Evolutionary conservation across 2,329 filamentous ascomycete species (phyloP).

Genomic region (Colletotrichum acutatum): DNA sequence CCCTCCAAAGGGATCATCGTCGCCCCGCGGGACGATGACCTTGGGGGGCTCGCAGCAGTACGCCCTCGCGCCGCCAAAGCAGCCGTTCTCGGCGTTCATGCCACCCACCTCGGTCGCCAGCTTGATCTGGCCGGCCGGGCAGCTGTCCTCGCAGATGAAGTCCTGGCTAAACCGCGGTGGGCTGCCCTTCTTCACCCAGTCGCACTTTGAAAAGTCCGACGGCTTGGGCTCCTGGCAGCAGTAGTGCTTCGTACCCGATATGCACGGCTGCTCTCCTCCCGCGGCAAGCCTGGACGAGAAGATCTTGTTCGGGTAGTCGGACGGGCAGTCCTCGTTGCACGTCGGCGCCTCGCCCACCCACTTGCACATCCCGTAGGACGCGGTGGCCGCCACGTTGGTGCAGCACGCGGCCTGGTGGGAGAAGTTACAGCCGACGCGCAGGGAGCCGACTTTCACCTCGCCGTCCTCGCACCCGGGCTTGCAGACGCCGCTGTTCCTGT

Average conservation of each 20-base stretch:
- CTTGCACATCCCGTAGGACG: not conserved
- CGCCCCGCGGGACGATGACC: not conserved
- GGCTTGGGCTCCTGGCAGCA: too few relatives aligned
- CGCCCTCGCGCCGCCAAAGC: not conserved
- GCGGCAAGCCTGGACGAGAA: too few relatives aligned
- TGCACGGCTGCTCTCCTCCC: too few relatives aligned
- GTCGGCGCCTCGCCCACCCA: not conserved
- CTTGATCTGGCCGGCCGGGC: not conserved
- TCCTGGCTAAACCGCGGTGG: not conserved
- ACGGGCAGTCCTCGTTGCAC: too few relatives aligned
- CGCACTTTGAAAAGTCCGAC: too few relatives aligned
- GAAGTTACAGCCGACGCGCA: not conserved
- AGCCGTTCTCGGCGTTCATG: not conserved
- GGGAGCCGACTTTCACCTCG: not conserved
- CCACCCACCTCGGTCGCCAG: not conserved
- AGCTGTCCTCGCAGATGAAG: not conserved
- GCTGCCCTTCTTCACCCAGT: too few relatives aligned
- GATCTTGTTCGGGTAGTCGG: too few relatives aligned
- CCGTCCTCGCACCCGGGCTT: not conserved
- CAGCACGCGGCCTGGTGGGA: not conserved
- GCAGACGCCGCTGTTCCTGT: too few relatives aligned
- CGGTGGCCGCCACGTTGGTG: not conserved
- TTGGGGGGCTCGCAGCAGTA: not conserved
- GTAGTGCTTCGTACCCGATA: too few relatives aligned
- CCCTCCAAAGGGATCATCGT: constrained; percentile 14